phyloP scores from a whole-genome alignment of 2,329 filamentous ascomycete species.

The Biscogniauxia mediterranea region DNA sequence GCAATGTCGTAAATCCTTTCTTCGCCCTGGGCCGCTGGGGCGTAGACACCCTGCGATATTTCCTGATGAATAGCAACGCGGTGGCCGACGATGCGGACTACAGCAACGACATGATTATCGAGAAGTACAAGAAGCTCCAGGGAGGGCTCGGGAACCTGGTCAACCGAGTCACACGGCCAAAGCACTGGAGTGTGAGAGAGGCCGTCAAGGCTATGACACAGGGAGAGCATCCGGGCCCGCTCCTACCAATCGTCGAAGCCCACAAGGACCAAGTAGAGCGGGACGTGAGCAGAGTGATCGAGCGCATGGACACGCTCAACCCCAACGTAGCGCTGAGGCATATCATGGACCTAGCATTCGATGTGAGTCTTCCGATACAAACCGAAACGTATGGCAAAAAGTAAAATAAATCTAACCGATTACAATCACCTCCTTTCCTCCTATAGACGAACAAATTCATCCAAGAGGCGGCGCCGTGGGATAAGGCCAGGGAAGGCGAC shows the following conservation, averaged over 20 bases:
- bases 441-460: constrained; percentile 67
- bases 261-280: constrained; percentile 41
- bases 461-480: constrained; percentile 67
- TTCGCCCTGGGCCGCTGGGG: constrained; percentile 88
- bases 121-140: constrained; percentile 78
- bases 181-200: constrained; percentile 65
- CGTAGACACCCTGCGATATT: constrained; percentile 84
- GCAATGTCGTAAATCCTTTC: constrained; percentile 93
- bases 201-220: constrained; percentile 45
- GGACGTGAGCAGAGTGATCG: constrained; percentile 42
- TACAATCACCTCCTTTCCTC: neutral
- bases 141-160: constrained; percentile 78
- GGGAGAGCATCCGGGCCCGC: constrained; percentile 1
- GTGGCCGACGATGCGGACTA: constrained; percentile 80
- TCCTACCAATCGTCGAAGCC: constrained; percentile 30
- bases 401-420: constrained; percentile 9
- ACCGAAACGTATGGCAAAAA: neutral
- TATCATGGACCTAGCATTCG: constrained; percentile 61
- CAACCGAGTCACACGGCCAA: constrained; percentile 65
- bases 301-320: constrained; percentile 62
- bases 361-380: constrained; percentile 42
- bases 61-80: constrained; percentile 77
- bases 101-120: constrained; percentile 72
- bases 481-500: constrained; percentile 41
- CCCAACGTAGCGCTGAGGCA: constrained; percentile 63